Base-by-base conservation (phyloP, 75 land plant species). In the Sequoia sempervirens region DNA sequence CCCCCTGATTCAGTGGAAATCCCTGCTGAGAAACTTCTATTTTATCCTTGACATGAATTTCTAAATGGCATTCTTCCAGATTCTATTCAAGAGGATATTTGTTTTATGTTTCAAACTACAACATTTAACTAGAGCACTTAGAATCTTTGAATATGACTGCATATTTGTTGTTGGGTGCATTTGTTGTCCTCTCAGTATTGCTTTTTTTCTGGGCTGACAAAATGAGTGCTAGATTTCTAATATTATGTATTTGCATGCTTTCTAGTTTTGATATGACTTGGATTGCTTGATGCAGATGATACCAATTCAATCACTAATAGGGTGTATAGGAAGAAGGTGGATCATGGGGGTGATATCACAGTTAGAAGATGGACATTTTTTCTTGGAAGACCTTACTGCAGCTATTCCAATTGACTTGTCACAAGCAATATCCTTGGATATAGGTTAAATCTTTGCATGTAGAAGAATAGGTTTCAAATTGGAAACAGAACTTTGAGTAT, bases 311-410 rank as follows among this genome's bases (percentile, higher is more conserved):
- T 92, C 98, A 14, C 83, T 97, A 83, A 85, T 94, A 75, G 98
- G 98, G 64, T 91, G 91, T 76, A 82, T 88, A 0, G 98, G 99
- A 61, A 94, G 85, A 84, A 87, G 92, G 85, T 97, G 99, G 99
- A 93, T 97, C 14, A 97, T 97, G 99, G 99, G 99, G 52, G 91
- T 94, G 2, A 94, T 97, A 69, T 94, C 96, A 75, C 99, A 97
- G 83, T 75, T 97, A 85, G 97, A 96, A 83, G 99, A 97, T 85
- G 96, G 99, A 15, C 93, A 92, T 53, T 97, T 96, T 84, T 94
- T 88, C 89, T 83, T 97, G 88, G 99, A 97, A 85, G 99, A 97
- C 82, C 92, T 96, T 10, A 89, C 98, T 58, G 99, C 95, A 5
- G 85, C 96, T 26, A 91, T 96, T 58, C 95, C 94, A 26, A 84